Percentiles rank a stretch among this genome's conserved stretches.
Evolutionary conservation across 139 green algal genomes (phyloP).

Genomic region (Picochlorum sp.): DNA sequence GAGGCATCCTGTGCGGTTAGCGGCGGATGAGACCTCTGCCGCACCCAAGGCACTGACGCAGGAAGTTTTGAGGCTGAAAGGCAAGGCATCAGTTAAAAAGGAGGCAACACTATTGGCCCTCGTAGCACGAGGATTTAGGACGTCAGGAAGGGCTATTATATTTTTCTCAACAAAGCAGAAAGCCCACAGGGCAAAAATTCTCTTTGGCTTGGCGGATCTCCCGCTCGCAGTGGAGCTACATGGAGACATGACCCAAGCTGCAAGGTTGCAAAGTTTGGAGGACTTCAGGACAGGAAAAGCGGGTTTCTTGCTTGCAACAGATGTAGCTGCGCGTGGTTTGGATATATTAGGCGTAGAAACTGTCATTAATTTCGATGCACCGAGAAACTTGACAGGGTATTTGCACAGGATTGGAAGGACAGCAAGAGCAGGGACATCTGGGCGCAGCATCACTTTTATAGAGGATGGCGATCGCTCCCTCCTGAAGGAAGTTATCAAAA

Average conservation of each 20-base stretch:
- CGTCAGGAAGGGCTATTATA: conserved; percentile 66
- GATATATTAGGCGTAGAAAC: conserved; percentile 90
- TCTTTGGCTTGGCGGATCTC: conserved; percentile 84
- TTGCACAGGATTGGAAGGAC: conserved; percentile 87
- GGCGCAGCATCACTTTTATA: conserved; percentile 77
- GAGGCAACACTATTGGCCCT: conserved; percentile 86
- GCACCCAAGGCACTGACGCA: conserved; percentile 69
- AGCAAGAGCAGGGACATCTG: conserved; percentile 73
- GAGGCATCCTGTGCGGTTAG: conserved; percentile 77
- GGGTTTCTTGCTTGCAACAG: conserved; percentile 74
- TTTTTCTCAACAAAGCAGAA: conserved; percentile 86
- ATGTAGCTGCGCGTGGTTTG: conserved; percentile 86
- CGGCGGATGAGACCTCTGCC: conserved; percentile 60
- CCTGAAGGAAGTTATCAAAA: conserved; percentile 79
- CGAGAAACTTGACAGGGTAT: conserved; percentile 57
- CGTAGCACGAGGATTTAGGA: conserved; percentile 53
- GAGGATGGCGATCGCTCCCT: conserved; percentile 72
- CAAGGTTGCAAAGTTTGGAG: conserved; percentile 80
- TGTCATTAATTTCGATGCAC: conserved; percentile 60
- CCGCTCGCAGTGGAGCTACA: conserved; percentile 83
- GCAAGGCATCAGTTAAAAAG: conserved; percentile 45
- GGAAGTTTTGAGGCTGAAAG: conserved; percentile 83
- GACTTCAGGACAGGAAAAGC: conserved; percentile 59
- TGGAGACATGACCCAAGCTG: conserved; percentile 88
- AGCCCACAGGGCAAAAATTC: conserved; percentile 85